Base-by-base conservation (phyloP, 2,329 filamentous ascomycete species). In the Torrubiella hemipterigena region DNA sequence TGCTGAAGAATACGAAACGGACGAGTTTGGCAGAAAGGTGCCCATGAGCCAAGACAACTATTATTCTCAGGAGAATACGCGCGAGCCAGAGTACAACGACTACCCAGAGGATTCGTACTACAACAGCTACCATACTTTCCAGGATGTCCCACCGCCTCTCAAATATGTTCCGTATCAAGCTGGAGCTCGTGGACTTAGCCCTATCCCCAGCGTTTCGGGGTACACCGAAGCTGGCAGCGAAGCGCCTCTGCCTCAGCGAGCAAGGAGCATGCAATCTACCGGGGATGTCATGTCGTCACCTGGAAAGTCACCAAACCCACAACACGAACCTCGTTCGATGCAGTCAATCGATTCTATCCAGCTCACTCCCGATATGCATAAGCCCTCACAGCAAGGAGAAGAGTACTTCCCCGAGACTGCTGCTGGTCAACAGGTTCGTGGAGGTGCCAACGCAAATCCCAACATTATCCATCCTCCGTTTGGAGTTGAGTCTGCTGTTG, bases 141-240 rank as follows among this genome's bases (percentile, higher is more conserved):
- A 78, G 42, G 71, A 78, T 38, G 74, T 79, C 3, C 73, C 74
- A 3, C 69, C 72, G 4, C 73, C 72, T 12, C 54, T 77, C 17
- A 72, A 71, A 41, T 81, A 80, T 42, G 65, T 77, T n/a, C 72
- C 78, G 2, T 78, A 82, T 39, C 69, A 77, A 43, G 67, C 74
- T 9, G 73, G 80, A 42, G 69, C 73, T 31, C 78, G 82, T 25
- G 79, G 77, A 9, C 58, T 93, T 29, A 95, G 87, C 49, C 89
- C 89, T 1, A 87, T 93, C 37, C 87, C 91, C 43, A 95, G 87
- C 45, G 83, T 94, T 12, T 89, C 85, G 9, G 91, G 87, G 39
- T 89, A 86, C 46, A 79, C 74, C 4, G 77, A 86, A 45, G 73
- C 75, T 28, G 74, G 74, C 32, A 77, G 65, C 44, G 69, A 77